Evolutionary conservation across 1,139 yeast species (phyloP).

Genomic region (Scheffersomyces stambukii): DNA sequence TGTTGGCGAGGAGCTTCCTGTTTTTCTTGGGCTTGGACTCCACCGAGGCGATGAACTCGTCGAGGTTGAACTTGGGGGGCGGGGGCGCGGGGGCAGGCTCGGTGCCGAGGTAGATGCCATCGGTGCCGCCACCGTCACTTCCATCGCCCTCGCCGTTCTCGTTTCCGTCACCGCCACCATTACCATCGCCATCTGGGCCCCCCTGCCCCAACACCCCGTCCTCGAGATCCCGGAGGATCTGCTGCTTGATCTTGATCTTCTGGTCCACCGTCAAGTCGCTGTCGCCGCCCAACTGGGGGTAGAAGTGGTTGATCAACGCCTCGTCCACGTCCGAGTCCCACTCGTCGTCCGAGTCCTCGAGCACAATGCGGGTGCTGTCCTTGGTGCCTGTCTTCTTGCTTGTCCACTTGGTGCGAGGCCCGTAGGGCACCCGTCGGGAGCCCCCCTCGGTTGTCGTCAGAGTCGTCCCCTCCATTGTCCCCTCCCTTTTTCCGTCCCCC

Average conservation of each 20-base stretch:
- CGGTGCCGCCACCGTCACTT: conserved; percentile 13
- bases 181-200: conserved; percentile 10
- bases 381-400: conserved; percentile 19
- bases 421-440: conserved; percentile 1
- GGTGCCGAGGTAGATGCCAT: conserved; percentile 38
- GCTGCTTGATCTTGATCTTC: conserved; percentile 33
- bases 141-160: conserved; percentile 9
- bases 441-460: not conserved
- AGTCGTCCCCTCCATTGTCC: no score
- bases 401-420: conserved; percentile 34
- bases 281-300: conserved; percentile 35
- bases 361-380: conserved; percentile 12
- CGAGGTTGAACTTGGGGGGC: conserved; percentile 14
- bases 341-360: conserved; percentile 33
- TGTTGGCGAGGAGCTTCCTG: conserved; percentile 28
- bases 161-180: no score
- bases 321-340: conserved; percentile 47
- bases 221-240: conserved; percentile 29
- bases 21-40: conserved; percentile 17
- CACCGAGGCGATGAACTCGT: conserved; percentile 24
- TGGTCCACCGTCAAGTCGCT: conserved; percentile 30
- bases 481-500: conserved; percentile 5
- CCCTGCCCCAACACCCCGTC: conserved; percentile 13
- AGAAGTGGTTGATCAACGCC: conserved; percentile 37
- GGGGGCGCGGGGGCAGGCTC: conserved; percentile 7